Percentiles rank a stretch among this genome's conserved stretches.
These are phyloP conservation scores for Cystoderma amianthinum DNA, from an alignment of 768 basidiomycete species.

Conservation along the genomic window DNA sequence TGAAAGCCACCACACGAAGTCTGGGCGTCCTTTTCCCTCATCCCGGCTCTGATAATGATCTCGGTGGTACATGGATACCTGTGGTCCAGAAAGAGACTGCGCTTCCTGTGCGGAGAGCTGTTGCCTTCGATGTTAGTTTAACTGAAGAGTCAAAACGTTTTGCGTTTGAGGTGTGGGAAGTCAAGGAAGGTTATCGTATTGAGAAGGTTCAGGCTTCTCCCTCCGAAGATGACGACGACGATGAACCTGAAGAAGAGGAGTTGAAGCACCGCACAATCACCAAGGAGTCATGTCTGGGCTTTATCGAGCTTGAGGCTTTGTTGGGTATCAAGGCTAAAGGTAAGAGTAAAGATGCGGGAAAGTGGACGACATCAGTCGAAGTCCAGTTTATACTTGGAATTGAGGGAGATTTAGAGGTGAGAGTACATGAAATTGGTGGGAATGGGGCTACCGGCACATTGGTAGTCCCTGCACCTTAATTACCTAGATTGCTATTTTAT, in stretches of 20 bases:
- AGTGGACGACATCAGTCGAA: constrained; percentile 45
- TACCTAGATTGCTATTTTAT: constrained; percentile 1
- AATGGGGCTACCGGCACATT: constrained; percentile 12
- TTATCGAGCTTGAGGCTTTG: constrained; percentile 31
- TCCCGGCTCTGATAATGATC: constrained; percentile 22
- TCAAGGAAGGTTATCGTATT: constrained; percentile 56
- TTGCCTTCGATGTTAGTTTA: constrained; percentile 52
- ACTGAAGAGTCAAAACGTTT: constrained; percentile 35
- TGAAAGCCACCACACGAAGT: constrained; percentile 53
- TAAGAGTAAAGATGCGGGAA: constrained; percentile 31
- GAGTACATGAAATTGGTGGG: constrained; percentile 28
- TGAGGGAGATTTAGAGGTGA: constrained; percentile 29
- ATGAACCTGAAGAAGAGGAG: constrained; percentile 48
- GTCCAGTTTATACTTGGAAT: constrained; percentile 30
- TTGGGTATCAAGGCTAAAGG: constrained; percentile 32
- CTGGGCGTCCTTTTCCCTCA: constrained; percentile 65
- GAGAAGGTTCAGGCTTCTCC: constrained; percentile 48
- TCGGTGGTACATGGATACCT: constrained; percentile 63
- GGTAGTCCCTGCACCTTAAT: constrained; percentile 8
- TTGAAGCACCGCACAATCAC: constrained; percentile 53
- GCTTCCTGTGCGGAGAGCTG: constrained; percentile 56
- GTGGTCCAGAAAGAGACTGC: constrained; percentile 67
- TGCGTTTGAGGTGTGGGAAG: constrained; percentile 75
- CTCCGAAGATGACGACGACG: constrained; percentile 36
- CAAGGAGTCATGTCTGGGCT: constrained; percentile 47